phyloP scores from a whole-genome alignment of 306 rosid genomes.

The Quercus agrifolia region DNA sequence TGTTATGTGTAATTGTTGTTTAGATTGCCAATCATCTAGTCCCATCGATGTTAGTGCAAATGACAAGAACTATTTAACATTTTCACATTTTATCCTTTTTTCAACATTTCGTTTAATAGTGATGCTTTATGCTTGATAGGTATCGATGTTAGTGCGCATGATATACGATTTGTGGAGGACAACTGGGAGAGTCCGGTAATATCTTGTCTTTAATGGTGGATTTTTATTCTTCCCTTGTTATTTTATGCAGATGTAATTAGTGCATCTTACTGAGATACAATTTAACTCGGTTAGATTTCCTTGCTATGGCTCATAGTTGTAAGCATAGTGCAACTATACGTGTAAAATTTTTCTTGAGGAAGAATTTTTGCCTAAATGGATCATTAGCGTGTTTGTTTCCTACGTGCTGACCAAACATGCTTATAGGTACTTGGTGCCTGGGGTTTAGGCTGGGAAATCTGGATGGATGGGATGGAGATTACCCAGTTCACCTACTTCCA shows the following conservation, averaged over 20 bases:
- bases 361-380: neutral
- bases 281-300: slow-evolving; percentile 3
- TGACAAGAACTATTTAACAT: slow-evolving; percentile 69
- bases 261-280: slow-evolving; percentile 15
- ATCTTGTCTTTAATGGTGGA: slow-evolving; percentile 11
- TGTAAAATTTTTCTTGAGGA: neutral
- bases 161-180: slow-evolving; percentile 98
- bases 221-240: neutral
- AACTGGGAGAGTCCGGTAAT: slow-evolving; percentile 99
- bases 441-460: slow-evolving; percentile 99
- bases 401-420: slow-evolving; percentile 14
- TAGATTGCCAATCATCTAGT: neutral
- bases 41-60: slow-evolving; percentile 60
- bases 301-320: neutral
- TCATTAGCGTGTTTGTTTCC: slow-evolving; percentile 13
- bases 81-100: slow-evolving; percentile 14
- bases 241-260: neutral
- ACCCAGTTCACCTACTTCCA: slow-evolving; percentile 96
- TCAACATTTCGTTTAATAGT: slow-evolving; percentile 25
- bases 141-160: slow-evolving; percentile 84
- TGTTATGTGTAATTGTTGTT: slow-evolving; percentile 17
- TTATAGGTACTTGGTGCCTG: slow-evolving; percentile 96
- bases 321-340: slow-evolving; percentile 4
- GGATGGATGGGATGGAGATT: slow-evolving; percentile 99
- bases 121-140: slow-evolving; percentile 48